Evolutionary conservation across 2,329 filamentous ascomycete genomes (phyloP).

Genomic region (Grosmannia penicillata): DNA sequence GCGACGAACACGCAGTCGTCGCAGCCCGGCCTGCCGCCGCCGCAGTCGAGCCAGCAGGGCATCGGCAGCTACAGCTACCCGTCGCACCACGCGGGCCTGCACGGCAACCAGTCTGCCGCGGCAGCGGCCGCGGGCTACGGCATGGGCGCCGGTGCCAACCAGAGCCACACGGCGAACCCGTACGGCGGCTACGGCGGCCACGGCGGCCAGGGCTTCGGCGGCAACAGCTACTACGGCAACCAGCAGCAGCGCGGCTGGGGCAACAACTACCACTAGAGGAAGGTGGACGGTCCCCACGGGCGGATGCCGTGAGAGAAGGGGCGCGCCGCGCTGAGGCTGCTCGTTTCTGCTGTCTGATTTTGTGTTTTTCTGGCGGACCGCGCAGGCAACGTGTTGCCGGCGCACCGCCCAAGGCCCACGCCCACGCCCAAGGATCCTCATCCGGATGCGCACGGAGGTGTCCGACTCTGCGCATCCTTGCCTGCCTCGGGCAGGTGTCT

Average conservation of each 20-base stretch:
- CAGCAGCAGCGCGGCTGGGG: conserved; percentile 39
- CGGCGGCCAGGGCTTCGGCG: conserved; percentile 30
- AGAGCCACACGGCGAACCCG: conserved; percentile 37
- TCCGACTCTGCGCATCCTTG: not conserved
- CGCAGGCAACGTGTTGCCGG: too few relatives aligned
- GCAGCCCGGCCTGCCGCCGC: conserved; percentile 38
- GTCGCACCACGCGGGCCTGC: conserved; percentile 39
- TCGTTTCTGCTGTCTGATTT: not conserved
- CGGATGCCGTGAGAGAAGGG: too few relatives aligned
- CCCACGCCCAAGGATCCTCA: not conserved
- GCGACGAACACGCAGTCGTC: conserved; percentile 38
- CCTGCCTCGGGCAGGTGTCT: not conserved
- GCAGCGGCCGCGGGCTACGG: conserved; percentile 33
- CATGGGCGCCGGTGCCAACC: conserved; percentile 33
- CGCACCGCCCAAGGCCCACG: too few relatives aligned
- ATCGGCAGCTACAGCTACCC: conserved; percentile 43
- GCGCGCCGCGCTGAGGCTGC: too few relatives aligned
- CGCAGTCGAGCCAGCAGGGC: conserved; percentile 35
- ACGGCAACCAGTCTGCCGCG: conserved; percentile 29
- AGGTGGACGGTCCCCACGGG: not conserved
- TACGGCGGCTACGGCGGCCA: conserved; percentile 38
- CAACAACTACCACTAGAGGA: conserved; percentile 33
- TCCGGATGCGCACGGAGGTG: too few relatives aligned
- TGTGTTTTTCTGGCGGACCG: too few relatives aligned
- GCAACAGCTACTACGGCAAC: conserved; percentile 32